Evolutionary conservation across 2,329 filamentous ascomycete species (phyloP), one percentile per base, ranked within the genome.

Genomic region (Ceratocystis alfenasii): DNA sequence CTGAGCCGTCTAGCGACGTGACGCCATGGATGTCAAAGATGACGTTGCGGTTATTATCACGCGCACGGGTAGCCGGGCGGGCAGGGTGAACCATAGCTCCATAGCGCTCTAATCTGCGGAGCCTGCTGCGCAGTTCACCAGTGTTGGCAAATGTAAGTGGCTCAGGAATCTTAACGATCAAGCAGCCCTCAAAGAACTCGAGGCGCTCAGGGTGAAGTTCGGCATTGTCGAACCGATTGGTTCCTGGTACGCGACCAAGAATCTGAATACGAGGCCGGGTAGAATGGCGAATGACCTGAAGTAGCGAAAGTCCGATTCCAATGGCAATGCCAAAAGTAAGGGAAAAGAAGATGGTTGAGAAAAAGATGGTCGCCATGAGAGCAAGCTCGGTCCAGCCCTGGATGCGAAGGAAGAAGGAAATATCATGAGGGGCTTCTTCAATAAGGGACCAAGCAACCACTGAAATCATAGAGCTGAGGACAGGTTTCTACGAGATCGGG

Each of bases 11-110:
- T 71, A 99, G 86, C 33, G 88, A 88, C 0, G 92, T 96, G 2
- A 99, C 94, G n/a, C 94, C 94, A 71, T 97, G 93, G 6, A 97
- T 91, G 73, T 99, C 94, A 72, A 99, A 97, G 69, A 99, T 91
- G 74, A 99, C 81, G 72, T 96, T 96, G 70, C 86, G 84, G 74
- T 96, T 96, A 71, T 89, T 86, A 68, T 93, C 87, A n/a, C 85
- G 82, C 30, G 82, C 79, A 3, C 92, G 83, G 15, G 95, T 80
- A 2, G 89, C 83, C 0, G 94, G 94, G 20, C 96, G 79, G 0
- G 92, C 92, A 0, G 94, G 94, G 71, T 97, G 94, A 0, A 89
- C 90, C 64, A 83, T 80, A 0, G 90, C 93, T n/a, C 94, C 94
- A 72, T 97, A 96, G 25, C 91, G 82, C 75, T 97, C 94, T 1